These are phyloP conservation scores for Plectranthus barbatus DNA, from an alignment of 257 asterid genomes.

Conservation along the genomic window DNA sequence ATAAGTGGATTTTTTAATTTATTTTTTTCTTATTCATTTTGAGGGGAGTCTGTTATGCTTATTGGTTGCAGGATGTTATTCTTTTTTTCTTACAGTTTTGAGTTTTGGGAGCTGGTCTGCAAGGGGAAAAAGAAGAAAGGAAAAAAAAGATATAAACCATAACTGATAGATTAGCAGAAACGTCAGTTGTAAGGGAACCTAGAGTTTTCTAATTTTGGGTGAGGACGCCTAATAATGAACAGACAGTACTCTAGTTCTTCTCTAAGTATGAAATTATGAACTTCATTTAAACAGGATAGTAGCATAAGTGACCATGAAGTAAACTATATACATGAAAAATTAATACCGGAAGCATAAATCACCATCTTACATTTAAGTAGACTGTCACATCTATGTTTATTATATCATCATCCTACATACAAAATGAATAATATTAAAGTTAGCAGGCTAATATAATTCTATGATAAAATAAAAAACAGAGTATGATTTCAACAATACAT, in stretches of 20 bases:
- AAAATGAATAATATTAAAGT: background rate
- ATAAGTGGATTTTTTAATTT: no score
- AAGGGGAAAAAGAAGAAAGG: background rate
- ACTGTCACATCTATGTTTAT: slow-evolving; percentile 95
- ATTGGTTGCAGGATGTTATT: background rate
- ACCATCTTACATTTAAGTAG: slow-evolving; percentile 69
- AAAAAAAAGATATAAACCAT: background rate
- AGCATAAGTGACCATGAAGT: background rate
- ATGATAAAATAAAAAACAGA: no score
- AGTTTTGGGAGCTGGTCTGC: background rate
- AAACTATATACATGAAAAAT: background rate
- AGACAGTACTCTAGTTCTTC: background rate
- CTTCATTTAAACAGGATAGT: background rate
- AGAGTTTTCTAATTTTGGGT: background rate
- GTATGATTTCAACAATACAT: no score
- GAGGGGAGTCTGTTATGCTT: background rate
- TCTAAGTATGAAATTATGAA: background rate
- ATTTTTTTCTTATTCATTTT: no score
- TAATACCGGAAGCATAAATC: background rate
- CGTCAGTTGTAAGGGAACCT: no score
- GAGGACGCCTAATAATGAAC: background rate
- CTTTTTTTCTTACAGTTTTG: background rate
- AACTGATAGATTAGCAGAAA: background rate
- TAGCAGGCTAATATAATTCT: no score
- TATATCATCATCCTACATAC: slow-evolving; percentile 89